Evolutionary conservation across 2,329 filamentous ascomycete genomes (phyloP).

Genomic region (Alternaria brassicae): DNA sequence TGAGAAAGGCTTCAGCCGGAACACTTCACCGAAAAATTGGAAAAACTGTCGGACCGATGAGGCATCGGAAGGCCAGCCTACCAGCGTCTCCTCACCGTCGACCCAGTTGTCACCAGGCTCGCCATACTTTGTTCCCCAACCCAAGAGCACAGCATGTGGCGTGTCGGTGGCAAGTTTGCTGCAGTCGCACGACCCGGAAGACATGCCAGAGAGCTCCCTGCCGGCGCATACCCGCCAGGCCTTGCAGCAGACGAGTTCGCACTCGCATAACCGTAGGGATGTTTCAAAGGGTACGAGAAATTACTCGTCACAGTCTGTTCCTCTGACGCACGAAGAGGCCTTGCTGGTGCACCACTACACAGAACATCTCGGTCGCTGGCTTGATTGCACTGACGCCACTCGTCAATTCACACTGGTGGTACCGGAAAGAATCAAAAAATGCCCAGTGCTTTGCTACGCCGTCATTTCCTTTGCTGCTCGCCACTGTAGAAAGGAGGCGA

Average conservation of each 20-base stretch:
- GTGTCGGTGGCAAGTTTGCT: constrained; percentile 24
- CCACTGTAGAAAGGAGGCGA: constrained; percentile 29
- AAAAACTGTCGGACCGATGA: constrained; percentile 20
- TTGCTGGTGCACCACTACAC: constrained; percentile 39
- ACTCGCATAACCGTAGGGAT: background rate
- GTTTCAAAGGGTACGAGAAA: constrained; percentile 2
- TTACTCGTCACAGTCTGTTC: constrained; percentile 11
- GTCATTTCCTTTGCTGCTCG: constrained; percentile 39
- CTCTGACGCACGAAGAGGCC: constrained; percentile 32
- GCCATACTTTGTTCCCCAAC: constrained; percentile 12
- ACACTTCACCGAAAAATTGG: constrained; percentile 25
- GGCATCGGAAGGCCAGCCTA: constrained; percentile 14
- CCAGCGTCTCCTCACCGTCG: constrained; percentile 22
- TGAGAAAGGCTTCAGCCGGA: constrained; percentile 22
- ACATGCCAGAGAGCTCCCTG: constrained; percentile 4
- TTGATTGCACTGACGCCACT: constrained; percentile 40
- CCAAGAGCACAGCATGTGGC: constrained; percentile 8
- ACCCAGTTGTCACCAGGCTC: constrained; percentile 24
- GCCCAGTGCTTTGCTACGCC: constrained; percentile 36
- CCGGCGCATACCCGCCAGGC: constrained; percentile 2
- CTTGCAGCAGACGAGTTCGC: background rate
- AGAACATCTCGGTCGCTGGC: constrained; percentile 41
- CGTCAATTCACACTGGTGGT: constrained; percentile 40
- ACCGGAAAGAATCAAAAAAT: constrained; percentile 35
- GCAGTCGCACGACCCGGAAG: constrained; percentile 9